Conservation (phyloP, 176 grass and related monocot genomes). For the Avena sativa region DNA sequence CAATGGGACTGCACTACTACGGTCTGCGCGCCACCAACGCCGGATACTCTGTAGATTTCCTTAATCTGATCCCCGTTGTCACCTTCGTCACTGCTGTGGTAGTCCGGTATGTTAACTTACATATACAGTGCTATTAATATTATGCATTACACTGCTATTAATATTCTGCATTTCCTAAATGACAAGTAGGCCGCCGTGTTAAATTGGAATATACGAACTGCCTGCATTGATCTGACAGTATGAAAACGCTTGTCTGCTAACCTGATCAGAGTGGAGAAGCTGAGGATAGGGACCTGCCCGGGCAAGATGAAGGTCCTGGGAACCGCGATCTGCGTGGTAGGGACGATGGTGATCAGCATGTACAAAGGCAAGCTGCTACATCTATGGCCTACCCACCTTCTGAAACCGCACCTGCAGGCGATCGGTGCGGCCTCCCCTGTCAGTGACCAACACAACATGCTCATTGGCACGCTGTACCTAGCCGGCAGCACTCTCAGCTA, state of each 20-base stretch:
- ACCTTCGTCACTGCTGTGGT: conserved; percentile 35
- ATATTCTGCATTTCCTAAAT: no score
- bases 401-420: background rate
- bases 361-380: conserved; percentile 42
- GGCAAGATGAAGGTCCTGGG: conserved; percentile 51
- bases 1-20: conserved; percentile 55
- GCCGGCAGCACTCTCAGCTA: conserved; percentile 44
- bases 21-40: conserved; percentile 38
- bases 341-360: conserved; percentile 57
- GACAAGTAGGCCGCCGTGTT: no score
- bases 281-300: background rate
- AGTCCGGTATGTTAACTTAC: conserved; percentile 30
- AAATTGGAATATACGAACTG: background rate
- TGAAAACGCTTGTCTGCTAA: background rate
- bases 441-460: conserved; percentile 29
- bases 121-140: background rate
- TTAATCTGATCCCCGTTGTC: conserved; percentile 19
- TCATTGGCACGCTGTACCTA: conserved; percentile 42
- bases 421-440: background rate
- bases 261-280: conserved; percentile 48
- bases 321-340: conserved; percentile 43
- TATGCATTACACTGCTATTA: background rate
- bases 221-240: background rate
- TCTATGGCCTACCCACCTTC: conserved; percentile 39
- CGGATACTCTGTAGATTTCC: conserved; percentile 21